A percentile compares a stretch with the other conserved stretches of the same genome.
Evolutionary conservation across 2,329 filamentous ascomycete genomes (phyloP).

Genomic region (Alternaria metachromatica): DNA sequence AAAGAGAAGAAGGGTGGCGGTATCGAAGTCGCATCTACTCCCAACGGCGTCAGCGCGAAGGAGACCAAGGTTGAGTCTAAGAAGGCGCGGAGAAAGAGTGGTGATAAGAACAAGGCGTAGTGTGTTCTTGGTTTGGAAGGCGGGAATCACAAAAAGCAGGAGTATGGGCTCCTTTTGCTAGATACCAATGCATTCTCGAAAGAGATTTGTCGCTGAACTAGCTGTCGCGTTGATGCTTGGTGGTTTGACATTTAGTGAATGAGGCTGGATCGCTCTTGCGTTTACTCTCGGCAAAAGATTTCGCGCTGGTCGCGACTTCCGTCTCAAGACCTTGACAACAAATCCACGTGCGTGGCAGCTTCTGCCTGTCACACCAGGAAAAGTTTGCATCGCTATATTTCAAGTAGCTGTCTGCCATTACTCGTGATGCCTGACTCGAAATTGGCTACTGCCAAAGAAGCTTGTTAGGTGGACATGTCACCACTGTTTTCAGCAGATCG

Average conservation of each 20-base stretch:
- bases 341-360: not conserved
- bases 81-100: constrained; percentile 28
- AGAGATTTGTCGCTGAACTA: not conserved
- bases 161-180: not conserved
- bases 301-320: not conserved
- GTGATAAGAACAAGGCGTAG: constrained; percentile 27
- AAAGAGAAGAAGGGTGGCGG: constrained; percentile 21
- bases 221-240: not conserved
- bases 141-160: not conserved
- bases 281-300: not conserved
- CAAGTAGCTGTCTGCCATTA: not conserved
- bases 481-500: not conserved
- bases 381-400: not conserved
- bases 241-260: not conserved
- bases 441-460: not conserved
- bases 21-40: constrained; percentile 10
- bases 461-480: not conserved
- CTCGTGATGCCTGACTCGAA: not conserved
- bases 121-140: not conserved
- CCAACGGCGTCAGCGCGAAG: constrained; percentile 16
- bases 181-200: constrained; percentile 1
- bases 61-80: constrained; percentile 21
- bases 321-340: not conserved
- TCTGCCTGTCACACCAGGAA: not conserved
- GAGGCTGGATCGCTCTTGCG: not conserved